These are phyloP conservation scores for Hyphopichia pseudoburtonii DNA, from an alignment of 1,139 yeast genomes.

Conservation along the genomic window DNA sequence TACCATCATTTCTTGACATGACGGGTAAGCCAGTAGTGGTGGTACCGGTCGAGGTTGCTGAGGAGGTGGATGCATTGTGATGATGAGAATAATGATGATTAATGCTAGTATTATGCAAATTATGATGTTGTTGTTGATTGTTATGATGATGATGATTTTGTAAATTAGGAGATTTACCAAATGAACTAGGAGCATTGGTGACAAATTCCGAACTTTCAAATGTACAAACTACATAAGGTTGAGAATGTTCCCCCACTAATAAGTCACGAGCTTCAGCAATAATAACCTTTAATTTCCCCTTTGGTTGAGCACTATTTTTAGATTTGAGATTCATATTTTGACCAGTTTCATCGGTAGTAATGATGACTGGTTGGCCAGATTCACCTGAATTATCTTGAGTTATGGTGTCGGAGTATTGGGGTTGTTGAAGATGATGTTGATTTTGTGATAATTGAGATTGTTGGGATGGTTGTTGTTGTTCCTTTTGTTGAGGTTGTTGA, in stretches of 20 bases:
- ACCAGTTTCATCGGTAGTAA: conserved; percentile 49
- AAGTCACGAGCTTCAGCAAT: conserved; percentile 79
- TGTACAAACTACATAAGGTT: conserved; percentile 91
- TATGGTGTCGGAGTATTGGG: conserved; percentile 3
- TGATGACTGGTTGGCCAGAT: conserved; percentile 34
- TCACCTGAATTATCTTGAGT: conserved; percentile 7
- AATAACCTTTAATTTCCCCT: conserved; percentile 79
- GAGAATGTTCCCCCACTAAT: conserved; percentile 53
- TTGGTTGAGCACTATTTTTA: conserved; percentile 48
- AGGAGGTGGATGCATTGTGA: conserved; percentile 7
- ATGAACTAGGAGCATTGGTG: conserved; percentile 74
- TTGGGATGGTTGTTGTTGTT: conserved; percentile 10
- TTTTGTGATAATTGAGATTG: conserved; percentile 3
- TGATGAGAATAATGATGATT: no score
- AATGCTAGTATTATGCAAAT: conserved; percentile 3
- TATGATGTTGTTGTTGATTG: conserved; percentile 2
- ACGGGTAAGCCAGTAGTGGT: conserved; percentile 6
- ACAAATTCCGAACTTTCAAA: conserved; percentile 91
- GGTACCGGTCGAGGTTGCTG: conserved; percentile 6
- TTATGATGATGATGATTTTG: conserved; percentile 13
- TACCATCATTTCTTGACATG: background rate
- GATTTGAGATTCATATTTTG: conserved; percentile 27
- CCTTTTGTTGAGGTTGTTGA: conserved; percentile 10
- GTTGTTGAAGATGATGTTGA: conserved; percentile 14
- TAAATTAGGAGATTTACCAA: conserved; percentile 41